Evolutionary conservation across 2,329 filamentous ascomycete species (phyloP).

Genomic region (Colletotrichum kahawae): DNA sequence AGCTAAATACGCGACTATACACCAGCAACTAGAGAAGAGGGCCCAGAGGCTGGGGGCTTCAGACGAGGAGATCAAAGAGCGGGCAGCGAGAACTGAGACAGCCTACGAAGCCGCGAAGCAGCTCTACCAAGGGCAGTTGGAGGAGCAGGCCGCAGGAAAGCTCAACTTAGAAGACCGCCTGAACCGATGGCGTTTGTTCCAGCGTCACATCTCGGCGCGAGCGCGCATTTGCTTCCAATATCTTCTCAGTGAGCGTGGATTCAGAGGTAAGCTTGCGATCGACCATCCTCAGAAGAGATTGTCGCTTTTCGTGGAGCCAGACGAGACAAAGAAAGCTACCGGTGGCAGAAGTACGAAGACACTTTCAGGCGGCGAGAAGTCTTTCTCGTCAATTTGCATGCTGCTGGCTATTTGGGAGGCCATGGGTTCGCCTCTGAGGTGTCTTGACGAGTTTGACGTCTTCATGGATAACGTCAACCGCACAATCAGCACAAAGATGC

Average conservation of each 20-base stretch:
- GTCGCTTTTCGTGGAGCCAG: constrained; percentile 77
- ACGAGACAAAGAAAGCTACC: constrained; percentile 70
- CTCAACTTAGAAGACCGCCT: constrained; percentile 72
- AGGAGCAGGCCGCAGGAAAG: constrained; percentile 51
- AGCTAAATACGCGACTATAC: constrained; percentile 59
- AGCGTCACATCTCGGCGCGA: constrained; percentile 82
- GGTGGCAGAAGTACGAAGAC: constrained; percentile 87
- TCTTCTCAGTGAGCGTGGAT: constrained; percentile 86
- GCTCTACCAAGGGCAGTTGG: constrained; percentile 45
- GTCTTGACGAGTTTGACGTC: constrained; percentile 97
- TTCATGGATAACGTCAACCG: constrained; percentile 99
- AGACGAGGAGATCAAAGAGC: constrained; percentile 67
- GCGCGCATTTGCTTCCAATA: constrained; percentile 88
- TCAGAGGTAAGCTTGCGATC: constrained; percentile 80
- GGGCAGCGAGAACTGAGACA: constrained; percentile 43
- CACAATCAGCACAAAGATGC: constrained; percentile 90
- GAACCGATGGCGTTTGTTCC: constrained; percentile 80
- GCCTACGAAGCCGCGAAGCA: constrained; percentile 45
- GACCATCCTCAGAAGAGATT: constrained; percentile 78
- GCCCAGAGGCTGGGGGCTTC: constrained; percentile 65
- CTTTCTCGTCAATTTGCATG: constrained; percentile 95
- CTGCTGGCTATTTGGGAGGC: constrained; percentile 95
- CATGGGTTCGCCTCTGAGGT: constrained; percentile 94
- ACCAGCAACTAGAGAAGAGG: constrained; percentile 62
- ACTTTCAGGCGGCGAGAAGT: constrained; percentile 95